Conservation (phyloP, 129 eudicot species). For the Arctium lappa region DNA sequence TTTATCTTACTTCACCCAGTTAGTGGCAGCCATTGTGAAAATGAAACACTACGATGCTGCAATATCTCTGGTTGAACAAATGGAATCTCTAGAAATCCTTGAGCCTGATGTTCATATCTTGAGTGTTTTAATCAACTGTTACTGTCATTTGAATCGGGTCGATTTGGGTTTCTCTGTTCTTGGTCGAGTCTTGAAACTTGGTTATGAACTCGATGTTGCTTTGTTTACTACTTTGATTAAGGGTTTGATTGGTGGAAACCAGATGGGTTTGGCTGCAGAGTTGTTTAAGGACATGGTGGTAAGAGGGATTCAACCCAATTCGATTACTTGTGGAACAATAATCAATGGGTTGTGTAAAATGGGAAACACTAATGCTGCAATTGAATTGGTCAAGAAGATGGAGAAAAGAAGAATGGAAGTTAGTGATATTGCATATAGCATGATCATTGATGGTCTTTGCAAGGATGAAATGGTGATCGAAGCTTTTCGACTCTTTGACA, state of each 20-base stretch:
- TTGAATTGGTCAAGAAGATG: constrained; percentile 27
- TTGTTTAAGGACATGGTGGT: constrained; percentile 18
- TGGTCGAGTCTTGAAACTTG: constrained; percentile 24
- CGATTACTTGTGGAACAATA: constrained; percentile 29
- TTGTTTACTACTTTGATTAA: constrained; percentile 24
- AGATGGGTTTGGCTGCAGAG: constrained; percentile 17
- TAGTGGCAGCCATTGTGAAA: constrained; percentile 23
- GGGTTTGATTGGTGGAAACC: constrained; percentile 17
- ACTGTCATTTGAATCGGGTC: constrained; percentile 16
- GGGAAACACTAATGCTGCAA: constrained; percentile 27
- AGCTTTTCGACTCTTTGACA: constrained; percentile 12
- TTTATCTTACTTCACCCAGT: constrained; percentile 18
- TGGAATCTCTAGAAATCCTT: constrained; percentile 1
- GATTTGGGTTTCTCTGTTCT: constrained; percentile 26
- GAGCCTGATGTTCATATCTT: constrained; percentile 14
- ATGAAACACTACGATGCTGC: constrained; percentile 31
- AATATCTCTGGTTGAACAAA: constrained; percentile 19
- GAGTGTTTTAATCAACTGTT: constrained; percentile 19
- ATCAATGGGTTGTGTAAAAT: constrained; percentile 41
- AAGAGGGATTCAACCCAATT: constrained; percentile 13
- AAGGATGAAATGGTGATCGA: constrained; percentile 9
- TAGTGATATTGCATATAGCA: constrained; percentile 18
- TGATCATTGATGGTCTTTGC: constrained; percentile 22
- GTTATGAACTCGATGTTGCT: constrained; percentile 23
- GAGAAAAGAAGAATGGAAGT: constrained; percentile 24